Base-by-base conservation (phyloP, 257 asterid genomes). In the Nemophila menziesii region DNA sequence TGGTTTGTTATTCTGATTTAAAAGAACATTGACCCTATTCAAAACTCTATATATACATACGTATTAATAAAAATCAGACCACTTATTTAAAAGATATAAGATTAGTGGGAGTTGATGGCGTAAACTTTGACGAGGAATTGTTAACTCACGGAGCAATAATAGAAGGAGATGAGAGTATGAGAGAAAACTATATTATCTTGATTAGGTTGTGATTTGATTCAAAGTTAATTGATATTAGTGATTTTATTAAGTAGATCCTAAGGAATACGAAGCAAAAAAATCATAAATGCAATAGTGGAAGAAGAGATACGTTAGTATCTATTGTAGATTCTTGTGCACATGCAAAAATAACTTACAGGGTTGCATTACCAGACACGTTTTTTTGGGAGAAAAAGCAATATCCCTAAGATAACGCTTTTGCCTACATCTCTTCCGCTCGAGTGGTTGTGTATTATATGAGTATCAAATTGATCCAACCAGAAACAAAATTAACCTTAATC, bases 251-350 rank as follows among this genome's bases (percentile, higher is more conserved):
- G 36, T 29, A 29, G 12, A 29, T 7, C 7, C 36, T 1, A 29
- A 29, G 36, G 36, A 1, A 29, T 7, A 2, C 7, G 12, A 29
- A 29, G n/a, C n/a, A 24, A 24, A 4, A 24, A 24, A 7, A 13
- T 10, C 36, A 29, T 3, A 29, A 29, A 29, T 29, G 36, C 5
- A 29, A 29, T 7, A 29, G 36, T 29, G 36, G 36, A 2, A 29
- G 36, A 2, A 29, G 36, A 29, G 36, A 29, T 29, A 29, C 36
- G 16, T 45, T 61, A 68, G 52, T 61, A 72, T 72, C 80, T 64
- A 68, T 54, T 61, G 27, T 72, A 68, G 76, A 72, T 72, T 68
- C 39, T 48, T n/a, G 48, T 39, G 63, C 77, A 68, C 80, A 72
- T 64, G 71, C 55, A 54, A 53, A 51, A 27, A 54, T 57, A 49